These are phyloP conservation scores for Fremontodendron californicum DNA, from an alignment of 345 rosid species.

Conservation along the genomic window DNA sequence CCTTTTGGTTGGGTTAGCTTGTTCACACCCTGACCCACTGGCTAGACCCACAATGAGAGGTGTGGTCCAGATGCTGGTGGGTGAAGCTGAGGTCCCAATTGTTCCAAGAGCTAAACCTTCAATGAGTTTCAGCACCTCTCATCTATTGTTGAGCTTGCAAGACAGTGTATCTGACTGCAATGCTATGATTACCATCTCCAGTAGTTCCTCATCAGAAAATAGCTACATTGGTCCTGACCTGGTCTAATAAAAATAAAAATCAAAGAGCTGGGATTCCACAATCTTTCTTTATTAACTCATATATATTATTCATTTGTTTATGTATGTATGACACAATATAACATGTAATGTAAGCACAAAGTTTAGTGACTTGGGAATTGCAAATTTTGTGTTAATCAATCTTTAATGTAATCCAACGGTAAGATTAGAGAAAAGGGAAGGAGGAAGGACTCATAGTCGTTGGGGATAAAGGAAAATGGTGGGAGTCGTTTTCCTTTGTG, in stretches of 20 bases:
- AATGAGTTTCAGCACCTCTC: conserved; percentile 80
- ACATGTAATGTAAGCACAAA: conserved; percentile 22
- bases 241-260: conserved; percentile 15
- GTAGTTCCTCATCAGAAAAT: conserved; percentile 56
- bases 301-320: conserved; percentile 29
- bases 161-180: conserved; percentile 90
- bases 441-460: not conserved
- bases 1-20: conserved; percentile 77
- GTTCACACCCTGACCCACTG: conserved; percentile 89
- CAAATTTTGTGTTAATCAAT: conserved; percentile 2
- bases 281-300: conserved; percentile 13
- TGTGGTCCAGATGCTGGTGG: conserved; percentile 85
- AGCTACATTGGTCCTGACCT: conserved; percentile 35
- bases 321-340: conserved; percentile 33
- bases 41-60: conserved; percentile 79
- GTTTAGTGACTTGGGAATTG: conserved; percentile 5
- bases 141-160: conserved; percentile 68
- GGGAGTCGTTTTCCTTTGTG: conserved; percentile 12
- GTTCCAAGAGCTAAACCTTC: conserved; percentile 85
- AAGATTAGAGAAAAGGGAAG: not conserved
- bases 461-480: conserved; percentile 2
- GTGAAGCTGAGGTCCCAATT: conserved; percentile 76
- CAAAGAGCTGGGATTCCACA: not conserved
- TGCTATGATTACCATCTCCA: conserved; percentile 49
- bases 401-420: not conserved